Evolutionary conservation across 257 asterid species (phyloP).

Genomic region (Coffea canephora): DNA sequence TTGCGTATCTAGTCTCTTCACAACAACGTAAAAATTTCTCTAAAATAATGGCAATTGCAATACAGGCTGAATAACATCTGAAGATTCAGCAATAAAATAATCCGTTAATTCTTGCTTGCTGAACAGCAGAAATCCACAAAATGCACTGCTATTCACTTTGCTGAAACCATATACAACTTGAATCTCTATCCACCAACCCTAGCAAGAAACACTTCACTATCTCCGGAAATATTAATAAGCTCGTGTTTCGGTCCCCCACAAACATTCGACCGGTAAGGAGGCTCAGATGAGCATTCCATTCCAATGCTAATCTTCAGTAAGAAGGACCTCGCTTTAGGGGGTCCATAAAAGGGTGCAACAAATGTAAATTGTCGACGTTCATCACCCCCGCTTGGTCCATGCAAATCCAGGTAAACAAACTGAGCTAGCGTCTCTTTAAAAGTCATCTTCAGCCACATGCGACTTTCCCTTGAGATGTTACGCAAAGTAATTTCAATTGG

Average conservation of each 20-base stretch:
- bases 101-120: neutral
- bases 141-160: neutral
- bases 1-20: too few relatives aligned
- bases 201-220: slow-evolving; percentile 53
- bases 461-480: slow-evolving; percentile 43
- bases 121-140: neutral
- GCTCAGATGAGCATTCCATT: slow-evolving; percentile 56
- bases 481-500: slow-evolving; percentile 50
- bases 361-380: slow-evolving; percentile 45
- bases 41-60: neutral
- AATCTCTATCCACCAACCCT: slow-evolving; percentile 16
- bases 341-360: slow-evolving; percentile 52
- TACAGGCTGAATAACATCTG: neutral
- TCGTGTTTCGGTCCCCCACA: slow-evolving; percentile 48
- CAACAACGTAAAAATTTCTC: neutral
- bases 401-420: slow-evolving; percentile 59
- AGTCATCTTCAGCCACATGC: slow-evolving; percentile 64
- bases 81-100: neutral
- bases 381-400: slow-evolving; percentile 39
- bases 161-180: neutral
- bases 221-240: slow-evolving; percentile 47
- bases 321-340: slow-evolving; percentile 55
- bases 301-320: slow-evolving; percentile 50
- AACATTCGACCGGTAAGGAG: slow-evolving; percentile 16
- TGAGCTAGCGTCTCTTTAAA: slow-evolving; percentile 42